These are phyloP conservation scores for Phytopythium aichiense DNA, from an alignment of 352 stramenopile species.

Conservation along the genomic window DNA sequence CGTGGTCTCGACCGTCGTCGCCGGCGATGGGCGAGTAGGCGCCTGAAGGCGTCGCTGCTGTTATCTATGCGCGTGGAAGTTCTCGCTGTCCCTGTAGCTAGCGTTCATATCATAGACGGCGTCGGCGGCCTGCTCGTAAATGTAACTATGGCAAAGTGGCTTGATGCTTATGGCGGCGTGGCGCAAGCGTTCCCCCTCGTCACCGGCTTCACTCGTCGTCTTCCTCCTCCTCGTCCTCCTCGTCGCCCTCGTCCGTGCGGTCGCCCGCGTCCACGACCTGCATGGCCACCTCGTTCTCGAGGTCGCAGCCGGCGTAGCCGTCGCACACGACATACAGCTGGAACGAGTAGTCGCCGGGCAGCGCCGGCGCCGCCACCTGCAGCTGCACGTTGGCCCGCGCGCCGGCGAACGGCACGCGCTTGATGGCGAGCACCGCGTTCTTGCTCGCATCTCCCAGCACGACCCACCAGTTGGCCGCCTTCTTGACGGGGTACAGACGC, in stretches of 20 bases:
- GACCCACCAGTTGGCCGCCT: conserved; percentile 98
- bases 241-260: conserved; percentile 46
- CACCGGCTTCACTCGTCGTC: conserved; percentile 9
- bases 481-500: conserved; percentile 79
- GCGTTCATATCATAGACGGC: background rate
- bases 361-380: conserved; percentile 95
- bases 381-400: conserved; percentile 82
- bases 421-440: conserved; percentile 97
- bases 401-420: conserved; percentile 92
- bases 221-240: conserved; percentile 33
- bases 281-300: conserved; percentile 93
- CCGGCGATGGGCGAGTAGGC: background rate
- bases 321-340: conserved; percentile 99
- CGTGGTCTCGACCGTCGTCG: background rate
- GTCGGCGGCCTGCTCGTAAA: background rate
- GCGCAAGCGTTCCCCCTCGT: background rate
- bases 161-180: background rate
- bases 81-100: background rate
- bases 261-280: conserved; percentile 46
- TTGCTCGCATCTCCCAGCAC: conserved; percentile 94
- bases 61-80: background rate
- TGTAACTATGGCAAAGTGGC: background rate
- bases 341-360: conserved; percentile 92
- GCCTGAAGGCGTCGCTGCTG: background rate
- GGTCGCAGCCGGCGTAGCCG: conserved; percentile 97